Evolutionary conservation across 2,329 filamentous ascomycete genomes (phyloP).

Genomic region (Aspergillus persii): DNA sequence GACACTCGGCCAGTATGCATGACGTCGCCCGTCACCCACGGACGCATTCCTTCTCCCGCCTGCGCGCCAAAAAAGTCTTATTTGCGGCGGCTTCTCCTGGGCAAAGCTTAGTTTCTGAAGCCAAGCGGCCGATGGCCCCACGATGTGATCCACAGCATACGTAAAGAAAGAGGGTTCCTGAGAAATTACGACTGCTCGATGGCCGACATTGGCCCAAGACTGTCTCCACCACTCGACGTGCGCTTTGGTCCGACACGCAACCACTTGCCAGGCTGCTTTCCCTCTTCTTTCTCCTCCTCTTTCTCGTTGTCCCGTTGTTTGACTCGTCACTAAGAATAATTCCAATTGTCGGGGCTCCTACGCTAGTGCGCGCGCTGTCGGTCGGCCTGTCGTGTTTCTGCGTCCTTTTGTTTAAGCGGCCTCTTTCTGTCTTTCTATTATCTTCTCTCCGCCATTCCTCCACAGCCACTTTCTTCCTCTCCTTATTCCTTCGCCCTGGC

Average conservation of each 20-base stretch:
- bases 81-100: neutral
- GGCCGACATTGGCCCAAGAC: neutral
- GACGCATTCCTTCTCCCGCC: neutral
- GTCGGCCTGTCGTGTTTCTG: neutral
- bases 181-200: neutral
- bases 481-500: neutral
- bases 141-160: slow-evolving; percentile 8
- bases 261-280: neutral
- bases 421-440: neutral
- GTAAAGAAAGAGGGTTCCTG: neutral
- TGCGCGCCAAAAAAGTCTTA: neutral
- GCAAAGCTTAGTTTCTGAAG: slow-evolving; percentile 4
- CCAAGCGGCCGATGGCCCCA: slow-evolving; percentile 2
- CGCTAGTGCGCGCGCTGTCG: neutral
- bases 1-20: neutral
- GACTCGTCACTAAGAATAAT: too few relatives aligned
- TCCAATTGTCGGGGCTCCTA: too few relatives aligned
- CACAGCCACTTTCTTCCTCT: neutral
- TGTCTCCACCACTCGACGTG: neutral
- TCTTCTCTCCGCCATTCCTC: neutral
- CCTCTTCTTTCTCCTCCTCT: neutral
- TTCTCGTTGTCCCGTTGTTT: neutral
- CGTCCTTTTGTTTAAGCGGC: neutral
- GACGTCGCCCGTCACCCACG: neutral
- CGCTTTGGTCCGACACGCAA: slow-evolving; percentile 6